Evolutionary conservation across 1,139 yeast species (phyloP).

Genomic region (Pichia sp.): DNA sequence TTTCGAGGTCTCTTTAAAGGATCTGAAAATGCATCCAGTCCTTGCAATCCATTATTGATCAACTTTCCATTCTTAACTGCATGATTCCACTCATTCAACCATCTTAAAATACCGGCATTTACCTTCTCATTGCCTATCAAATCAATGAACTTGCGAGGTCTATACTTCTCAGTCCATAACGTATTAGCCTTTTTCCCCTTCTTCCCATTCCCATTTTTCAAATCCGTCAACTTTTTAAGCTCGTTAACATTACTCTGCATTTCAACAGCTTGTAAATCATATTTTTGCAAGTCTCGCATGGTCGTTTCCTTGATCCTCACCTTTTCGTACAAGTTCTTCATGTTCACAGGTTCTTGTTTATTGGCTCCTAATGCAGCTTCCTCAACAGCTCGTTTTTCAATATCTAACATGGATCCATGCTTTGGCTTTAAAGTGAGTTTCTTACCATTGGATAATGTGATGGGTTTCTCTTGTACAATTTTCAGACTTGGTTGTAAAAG

Average conservation of each 20-base stretch:
- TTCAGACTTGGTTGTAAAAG: too few relatives aligned
- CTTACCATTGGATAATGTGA: conserved; percentile 10
- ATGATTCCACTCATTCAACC: conserved; percentile 79
- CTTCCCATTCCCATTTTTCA: conserved; percentile 5
- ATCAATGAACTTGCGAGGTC: conserved; percentile 69
- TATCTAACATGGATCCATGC: background rate
- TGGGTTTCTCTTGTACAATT: too few relatives aligned
- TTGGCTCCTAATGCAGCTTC: background rate
- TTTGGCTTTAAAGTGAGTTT: conserved; percentile 8
- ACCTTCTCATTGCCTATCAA: conserved; percentile 75
- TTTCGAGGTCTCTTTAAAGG: conserved; percentile 63
- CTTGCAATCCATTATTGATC: background rate
- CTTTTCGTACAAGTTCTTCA: conserved; percentile 9
- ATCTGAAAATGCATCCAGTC: conserved; percentile 31
- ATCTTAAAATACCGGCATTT: conserved; percentile 62
- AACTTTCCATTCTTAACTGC: conserved; percentile 33
- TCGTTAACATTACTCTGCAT: conserved; percentile 3
- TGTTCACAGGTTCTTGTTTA: conserved; percentile 2
- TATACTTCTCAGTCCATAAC: conserved; percentile 78
- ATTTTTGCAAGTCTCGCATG: background rate
- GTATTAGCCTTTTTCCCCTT: conserved; percentile 6
- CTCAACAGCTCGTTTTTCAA: background rate
- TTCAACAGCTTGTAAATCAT: background rate
- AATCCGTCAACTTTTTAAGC: conserved; percentile 8
- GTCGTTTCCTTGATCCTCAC: conserved; percentile 5